Conservation (phyloP, 176 grass and related monocot species). For the Echinochloa phyllopogon region DNA sequence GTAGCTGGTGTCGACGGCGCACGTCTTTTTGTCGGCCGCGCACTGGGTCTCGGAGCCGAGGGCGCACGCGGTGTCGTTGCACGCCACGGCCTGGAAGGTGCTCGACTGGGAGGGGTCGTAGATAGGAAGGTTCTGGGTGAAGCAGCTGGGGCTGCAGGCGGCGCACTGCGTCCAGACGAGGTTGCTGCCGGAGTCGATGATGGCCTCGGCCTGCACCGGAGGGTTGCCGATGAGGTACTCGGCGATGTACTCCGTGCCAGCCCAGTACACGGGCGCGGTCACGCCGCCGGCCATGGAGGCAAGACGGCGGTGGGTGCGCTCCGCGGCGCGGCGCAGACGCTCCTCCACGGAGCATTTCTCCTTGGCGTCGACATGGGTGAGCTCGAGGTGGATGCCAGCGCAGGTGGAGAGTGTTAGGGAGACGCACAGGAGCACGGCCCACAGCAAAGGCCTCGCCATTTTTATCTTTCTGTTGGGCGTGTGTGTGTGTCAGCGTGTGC, state of each 20-base stretch:
- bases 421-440: neutral
- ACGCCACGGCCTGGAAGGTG: neutral
- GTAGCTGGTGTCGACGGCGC: neutral
- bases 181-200: conserved; percentile 61
- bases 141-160: neutral
- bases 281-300: neutral
- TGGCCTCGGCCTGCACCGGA: neutral
- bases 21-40: neutral
- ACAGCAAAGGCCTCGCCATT: conserved; percentile 25
- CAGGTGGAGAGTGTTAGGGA: neutral
- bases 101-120: neutral
- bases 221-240: conserved; percentile 33
- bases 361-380: conserved; percentile 37
- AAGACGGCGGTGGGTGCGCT: conserved; percentile 13
- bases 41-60: conserved; percentile 6
- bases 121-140: neutral
- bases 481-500: neutral
- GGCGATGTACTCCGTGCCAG: conserved; percentile 15
- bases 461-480: neutral
- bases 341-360: neutral
- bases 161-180: conserved; percentile 63
- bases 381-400: conserved; percentile 4
- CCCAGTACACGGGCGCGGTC: neutral
- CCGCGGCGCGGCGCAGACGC: conserved; percentile 2
- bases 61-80: neutral